Evolutionary conservation across 257 asterid species (phyloP).

Genomic region (Fraxinus americana): DNA sequence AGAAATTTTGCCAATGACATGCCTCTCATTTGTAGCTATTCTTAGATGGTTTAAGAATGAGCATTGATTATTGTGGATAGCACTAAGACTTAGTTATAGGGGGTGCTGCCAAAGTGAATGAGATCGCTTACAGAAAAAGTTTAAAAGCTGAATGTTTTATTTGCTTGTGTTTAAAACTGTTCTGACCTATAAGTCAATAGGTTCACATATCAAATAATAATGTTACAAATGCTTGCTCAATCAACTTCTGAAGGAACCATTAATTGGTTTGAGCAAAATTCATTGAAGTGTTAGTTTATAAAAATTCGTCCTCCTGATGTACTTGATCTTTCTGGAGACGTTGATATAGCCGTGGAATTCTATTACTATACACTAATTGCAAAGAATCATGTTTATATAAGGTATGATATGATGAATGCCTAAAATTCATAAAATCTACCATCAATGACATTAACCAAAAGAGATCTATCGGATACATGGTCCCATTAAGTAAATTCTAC

Average conservation of each 20-base stretch:
- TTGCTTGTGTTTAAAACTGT: too few species aligned
- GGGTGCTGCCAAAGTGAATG: too few species aligned
- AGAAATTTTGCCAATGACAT: too few species aligned
- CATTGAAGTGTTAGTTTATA: constrained; percentile 40
- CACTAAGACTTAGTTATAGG: too few species aligned
- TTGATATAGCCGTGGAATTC: constrained; percentile 30
- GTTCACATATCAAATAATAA: constrained; percentile 83
- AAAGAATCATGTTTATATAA: background rate
- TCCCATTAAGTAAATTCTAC: background rate
- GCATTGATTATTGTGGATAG: too few species aligned
- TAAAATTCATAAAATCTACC: background rate
- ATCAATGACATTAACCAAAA: background rate
- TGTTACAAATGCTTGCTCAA: constrained; percentile 75
- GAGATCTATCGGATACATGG: background rate
- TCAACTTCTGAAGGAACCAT: constrained; percentile 50
- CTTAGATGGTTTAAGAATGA: too few species aligned
- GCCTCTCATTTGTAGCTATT: too few species aligned
- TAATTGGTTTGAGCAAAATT: constrained; percentile 51
- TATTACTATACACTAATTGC: background rate
- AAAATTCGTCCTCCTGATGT: constrained; percentile 87
- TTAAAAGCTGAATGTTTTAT: too few species aligned
- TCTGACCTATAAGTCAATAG: too few species aligned
- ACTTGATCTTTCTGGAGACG: constrained; percentile 79
- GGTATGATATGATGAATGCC: too few species aligned
- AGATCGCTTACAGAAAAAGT: too few species aligned